Base-by-base conservation (phyloP, 2,329 filamentous ascomycete genomes). In the Phialophora tarda region DNA sequence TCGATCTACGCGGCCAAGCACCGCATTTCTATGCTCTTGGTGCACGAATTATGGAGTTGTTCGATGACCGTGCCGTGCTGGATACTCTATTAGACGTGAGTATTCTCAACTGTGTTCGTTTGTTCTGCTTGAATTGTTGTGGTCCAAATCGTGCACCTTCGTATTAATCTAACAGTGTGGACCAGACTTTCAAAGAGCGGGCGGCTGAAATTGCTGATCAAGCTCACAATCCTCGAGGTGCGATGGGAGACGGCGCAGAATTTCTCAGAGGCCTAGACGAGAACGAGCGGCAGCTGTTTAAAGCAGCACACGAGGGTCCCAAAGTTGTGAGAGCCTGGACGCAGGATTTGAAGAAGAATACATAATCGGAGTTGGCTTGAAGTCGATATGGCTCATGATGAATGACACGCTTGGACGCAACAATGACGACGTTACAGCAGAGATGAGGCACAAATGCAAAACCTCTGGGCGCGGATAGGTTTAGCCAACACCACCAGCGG, bases 191-290 rank as follows among this genome's bases (percentile, higher is more conserved):
- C 79, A 92, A 93, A 71, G 84, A 86, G 58, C 85, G 95, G 56
- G 91, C 93, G 0, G 85, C 87, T 1, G 92, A 96, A 69, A 91
- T 98, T 59, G 91, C 91, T 5, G 87, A 98, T 75, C 92, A 97
- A 76, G 94, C 93, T 2, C 88, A 93, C 72, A 97, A 97, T 78
- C 90, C 90, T 3, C 88, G 69, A 26, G 71, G 71, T 12, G 71
- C 69, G n/a, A 38, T 72, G 44, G 71, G 69, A 6, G 86, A 87
- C 57, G 82, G 88, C 1, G 88, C 89, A 64, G 93, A 97, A 72
- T 98, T 98, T 73, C 81, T 97, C 73, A 84, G 91, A 32, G 93
- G 93, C 0, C 78, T 99, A 63, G 95, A 98, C 74, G 93, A 98
- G 81, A 93, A 88, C 78, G 95, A 99, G 81, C 85, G 93, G 72